These are phyloP conservation scores for Aspergillus avenaceus DNA, from an alignment of 495 filamentous ascomycete genomes.

Conservation along the genomic window DNA sequence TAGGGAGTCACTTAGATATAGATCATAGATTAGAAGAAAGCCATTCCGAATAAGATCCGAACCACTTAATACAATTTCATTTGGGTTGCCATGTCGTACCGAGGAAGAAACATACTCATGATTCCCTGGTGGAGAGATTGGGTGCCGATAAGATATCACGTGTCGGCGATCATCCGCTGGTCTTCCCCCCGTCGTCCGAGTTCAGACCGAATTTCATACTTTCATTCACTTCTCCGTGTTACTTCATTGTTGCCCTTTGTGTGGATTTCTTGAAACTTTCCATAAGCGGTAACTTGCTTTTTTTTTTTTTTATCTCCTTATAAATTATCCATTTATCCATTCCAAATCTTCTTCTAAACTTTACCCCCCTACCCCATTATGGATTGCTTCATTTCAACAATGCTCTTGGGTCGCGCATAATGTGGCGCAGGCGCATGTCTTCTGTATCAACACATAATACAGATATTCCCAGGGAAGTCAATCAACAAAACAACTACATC, in stretches of 20 bases:
- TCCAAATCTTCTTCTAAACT: not conserved
- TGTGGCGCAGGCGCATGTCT: slow-evolving; percentile 20
- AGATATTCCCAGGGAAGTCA: slow-evolving; percentile 5
- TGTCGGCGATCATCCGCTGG: slow-evolving; percentile 18
- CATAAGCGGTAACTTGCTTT: too few relatives aligned
- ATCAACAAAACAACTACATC: slow-evolving; percentile 3
- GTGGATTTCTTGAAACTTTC: not conserved
- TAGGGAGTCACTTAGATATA: slow-evolving; percentile 1
- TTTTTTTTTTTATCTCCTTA: not conserved
- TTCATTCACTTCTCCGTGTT: slow-evolving; percentile 3
- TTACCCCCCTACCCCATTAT: slow-evolving; percentile 9
- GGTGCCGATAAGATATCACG: slow-evolving; percentile 17
- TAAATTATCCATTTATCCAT: not conserved
- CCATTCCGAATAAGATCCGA: not conserved
- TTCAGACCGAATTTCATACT: slow-evolving; percentile 5
- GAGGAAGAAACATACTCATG: not conserved
- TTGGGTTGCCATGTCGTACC: not conserved
- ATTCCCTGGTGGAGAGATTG: slow-evolving; percentile 2
- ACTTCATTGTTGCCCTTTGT: not conserved
- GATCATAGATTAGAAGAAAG: not conserved
- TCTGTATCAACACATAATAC: slow-evolving; percentile 8
- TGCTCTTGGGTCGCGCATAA: slow-evolving; percentile 21
- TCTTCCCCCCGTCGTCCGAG: slow-evolving; percentile 12
- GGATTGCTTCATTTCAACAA: slow-evolving; percentile 6
- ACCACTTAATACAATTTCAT: too few relatives aligned